Conservation (phyloP, 352 stramenopile genomes). For the Globisporangium emineosum region DNA sequence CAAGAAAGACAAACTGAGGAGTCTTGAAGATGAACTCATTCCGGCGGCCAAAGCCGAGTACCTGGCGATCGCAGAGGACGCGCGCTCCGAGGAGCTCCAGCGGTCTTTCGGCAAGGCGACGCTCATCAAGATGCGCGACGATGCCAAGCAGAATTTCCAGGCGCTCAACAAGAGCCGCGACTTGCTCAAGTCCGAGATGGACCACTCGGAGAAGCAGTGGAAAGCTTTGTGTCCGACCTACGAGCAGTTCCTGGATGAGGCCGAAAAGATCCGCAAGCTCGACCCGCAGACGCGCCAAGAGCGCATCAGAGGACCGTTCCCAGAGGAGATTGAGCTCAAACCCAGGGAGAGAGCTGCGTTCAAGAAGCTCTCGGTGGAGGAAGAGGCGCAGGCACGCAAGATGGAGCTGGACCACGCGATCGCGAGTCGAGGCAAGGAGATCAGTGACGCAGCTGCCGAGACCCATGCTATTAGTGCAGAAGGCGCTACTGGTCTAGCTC, state of each 20-base stretch:
- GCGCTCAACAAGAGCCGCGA: conserved; percentile 49
- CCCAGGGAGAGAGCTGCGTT: conserved; percentile 53
- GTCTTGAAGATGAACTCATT: conserved; percentile 48
- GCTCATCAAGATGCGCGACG: conserved; percentile 61
- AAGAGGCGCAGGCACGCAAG: conserved; percentile 62
- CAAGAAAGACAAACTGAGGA: conserved; percentile 35
- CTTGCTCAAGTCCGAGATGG: conserved; percentile 42
- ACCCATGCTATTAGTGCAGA: background rate
- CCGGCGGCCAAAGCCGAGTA: conserved; percentile 76
- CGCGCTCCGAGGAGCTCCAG: conserved; percentile 61
- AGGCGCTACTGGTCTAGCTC: background rate
- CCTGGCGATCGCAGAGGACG: conserved; percentile 67
- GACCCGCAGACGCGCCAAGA: conserved; percentile 26
- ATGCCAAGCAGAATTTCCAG: conserved; percentile 55
- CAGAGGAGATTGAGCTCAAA: conserved; percentile 40
- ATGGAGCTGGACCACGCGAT: conserved; percentile 63
- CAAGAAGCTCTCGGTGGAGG: conserved; percentile 81
- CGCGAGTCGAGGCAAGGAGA: conserved; percentile 52
- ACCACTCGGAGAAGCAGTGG: conserved; percentile 43
- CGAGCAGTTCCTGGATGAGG: conserved; percentile 63
- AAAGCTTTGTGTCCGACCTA: conserved; percentile 42
- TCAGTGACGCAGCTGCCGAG: conserved; percentile 17
- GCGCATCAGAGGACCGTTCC: conserved; percentile 59
- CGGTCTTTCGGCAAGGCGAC: conserved; percentile 57
- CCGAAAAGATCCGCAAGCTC: conserved; percentile 44